A percentile compares a stretch with the other conserved stretches of the same genome.
These are phyloP conservation scores for Pachyrhizus erosus DNA, from an alignment of 306 rosid species.

Conservation along the genomic window DNA sequence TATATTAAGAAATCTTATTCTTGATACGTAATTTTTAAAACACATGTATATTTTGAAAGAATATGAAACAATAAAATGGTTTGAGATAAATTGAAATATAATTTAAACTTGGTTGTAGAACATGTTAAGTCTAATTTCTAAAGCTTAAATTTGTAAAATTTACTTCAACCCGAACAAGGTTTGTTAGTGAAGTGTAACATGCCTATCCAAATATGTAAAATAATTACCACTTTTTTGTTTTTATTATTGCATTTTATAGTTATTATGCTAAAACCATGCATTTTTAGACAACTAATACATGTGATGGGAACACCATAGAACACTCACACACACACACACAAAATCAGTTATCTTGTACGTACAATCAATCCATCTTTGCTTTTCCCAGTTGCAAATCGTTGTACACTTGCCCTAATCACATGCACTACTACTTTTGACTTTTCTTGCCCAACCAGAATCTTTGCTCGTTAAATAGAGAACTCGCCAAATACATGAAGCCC, in stretches of 20 bases:
- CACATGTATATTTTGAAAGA: not conserved
- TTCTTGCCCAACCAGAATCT: slow-evolving; percentile 49
- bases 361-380: slow-evolving; percentile 44
- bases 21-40: not conserved
- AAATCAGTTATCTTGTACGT: slow-evolving; percentile 39
- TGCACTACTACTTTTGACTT: slow-evolving; percentile 52
- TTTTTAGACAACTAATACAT: not conserved
- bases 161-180: not conserved
- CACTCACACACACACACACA: not conserved
- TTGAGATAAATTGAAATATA: not conserved
- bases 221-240: not conserved
- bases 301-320: not conserved
- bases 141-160: not conserved
- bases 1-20: not conserved
- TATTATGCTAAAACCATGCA: slow-evolving; percentile 8
- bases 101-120: not conserved
- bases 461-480: slow-evolving; percentile 33
- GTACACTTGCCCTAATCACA: slow-evolving; percentile 32
- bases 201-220: not conserved
- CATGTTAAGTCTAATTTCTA: not conserved
- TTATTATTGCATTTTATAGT: not conserved
- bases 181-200: not conserved
- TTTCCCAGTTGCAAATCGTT: slow-evolving; percentile 35
- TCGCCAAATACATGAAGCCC: slow-evolving; percentile 35
- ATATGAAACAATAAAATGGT: not conserved